Base-by-base conservation (phyloP, 2,329 filamentous ascomycete species). In the Exserohilum turcica region DNA sequence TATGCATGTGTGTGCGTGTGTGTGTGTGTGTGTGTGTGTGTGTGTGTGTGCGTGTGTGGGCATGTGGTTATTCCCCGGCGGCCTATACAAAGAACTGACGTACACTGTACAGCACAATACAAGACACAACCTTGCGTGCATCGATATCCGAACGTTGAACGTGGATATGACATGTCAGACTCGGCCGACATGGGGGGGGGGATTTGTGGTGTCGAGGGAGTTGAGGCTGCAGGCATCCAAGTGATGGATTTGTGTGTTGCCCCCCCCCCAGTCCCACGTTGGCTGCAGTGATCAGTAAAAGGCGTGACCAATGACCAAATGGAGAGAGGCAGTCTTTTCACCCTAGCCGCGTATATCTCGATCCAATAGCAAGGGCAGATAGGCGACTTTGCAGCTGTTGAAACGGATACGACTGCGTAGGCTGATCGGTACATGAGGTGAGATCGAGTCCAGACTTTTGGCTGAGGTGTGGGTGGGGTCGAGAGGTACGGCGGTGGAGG, bases 321-420 rank as follows among this genome's bases (percentile, higher is more conserved):
- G 29, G 40, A 43, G 24, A 32, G 12, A 15, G 18, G 15, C 38
- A 19, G 29, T 38, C 39, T 51, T 51, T 36, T 46, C 29, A 12
- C 19, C 19, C 29, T 42, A 51, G 42, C 48, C 16, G n/a, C 29
- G 15, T 15, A 9, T 15, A n/a, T 36, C 31, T 9, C 13, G 32
- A n/a, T 9, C 56, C 52, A 58, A 58, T 58, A 16, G 31, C 8
- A n/a, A 37, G 7, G 24, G 3, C 7, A 38, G 16, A n/a, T 46
- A 47, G 53, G 39, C 52, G 56, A 51, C 45, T 19, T 31, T 58
- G 56, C 56, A 56, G 56, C 28, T 49, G 42, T 52, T 52, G 52
- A 43, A 48, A 58, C 48, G 52, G 52, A 24, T 43, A 49, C 31
- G 44, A 57, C 43, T 49, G 43, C 39, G 24, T 43, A 38, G 28